Evolutionary conservation across 1,284 basidiomycete species (phyloP), one percentile per base, ranked within the genome.

Genomic region (Ustilago xerochloae): DNA sequence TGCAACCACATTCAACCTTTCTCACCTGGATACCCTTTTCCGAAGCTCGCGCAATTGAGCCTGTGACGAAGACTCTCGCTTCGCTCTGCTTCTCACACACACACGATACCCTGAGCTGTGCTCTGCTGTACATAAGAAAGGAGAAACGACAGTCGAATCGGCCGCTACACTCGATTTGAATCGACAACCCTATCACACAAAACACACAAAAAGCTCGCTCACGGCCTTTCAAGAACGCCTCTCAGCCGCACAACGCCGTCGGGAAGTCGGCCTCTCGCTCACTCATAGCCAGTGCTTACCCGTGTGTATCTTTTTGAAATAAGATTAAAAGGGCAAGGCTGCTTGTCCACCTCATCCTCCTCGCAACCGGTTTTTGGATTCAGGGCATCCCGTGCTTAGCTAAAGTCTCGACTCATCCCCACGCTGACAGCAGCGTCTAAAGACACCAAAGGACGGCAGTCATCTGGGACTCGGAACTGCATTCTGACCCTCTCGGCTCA

Each of bases 251-350:
- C 9, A 29, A 18, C 28, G n/a, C 46, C 46, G 5, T 48, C 8
- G 13, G 24, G 4, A 2, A 16, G 33, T 50, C 48, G 48, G 48
- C 48, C 16, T 50, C 20, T 20, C 49, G 49, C 49, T 51, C 49
- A 51, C 35, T 51, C 35, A 51, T 35, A 51, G 35, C 26, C 49
- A 43, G 22, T 24, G 41, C 12, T 24, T 5, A 12, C 20, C n/a
- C 30, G 20, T 35, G 45, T 16, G 28, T 20, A 13, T 7, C 13
- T 12, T n/a, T n/a, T n/a, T n/a, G n/a, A n/a, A n/a, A n/a, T n/a
- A n/a, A n/a, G n/a, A n/a, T n/a, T n/a, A n/a, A 10, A 43, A 15
- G 41, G 24, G 22, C 22, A 43, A 39, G 26, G 12, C 10, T 24
- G n/a, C n/a, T n/a, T n/a, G n/a, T n/a, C n/a, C n/a, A n/a, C n/a